Evolutionary conservation across 495 filamentous ascomycete genomes (phyloP), one percentile per base, ranked within the genome.

Genomic region (Rusavskia elegans): DNA sequence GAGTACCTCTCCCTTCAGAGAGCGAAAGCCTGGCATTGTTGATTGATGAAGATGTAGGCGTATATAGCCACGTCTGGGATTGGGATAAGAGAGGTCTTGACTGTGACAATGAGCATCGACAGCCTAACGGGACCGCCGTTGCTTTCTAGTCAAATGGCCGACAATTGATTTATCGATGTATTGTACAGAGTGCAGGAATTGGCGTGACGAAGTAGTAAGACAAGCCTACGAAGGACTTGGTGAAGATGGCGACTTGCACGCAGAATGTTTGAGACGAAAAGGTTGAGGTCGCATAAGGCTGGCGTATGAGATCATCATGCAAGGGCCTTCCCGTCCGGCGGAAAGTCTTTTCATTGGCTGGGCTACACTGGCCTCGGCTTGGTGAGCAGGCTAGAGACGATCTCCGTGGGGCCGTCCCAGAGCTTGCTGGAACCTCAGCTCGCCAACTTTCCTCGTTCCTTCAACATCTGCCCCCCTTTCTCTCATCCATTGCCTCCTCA

Each of bases 11-110:
- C 2, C 58, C 71, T 7, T 49, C 55, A 7, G 58, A 65, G 41
- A 72, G 74, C 54, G 63, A 63, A 3, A 71, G 74, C 53, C 55
- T 72, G 27, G 63, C 66, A 39, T 66, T 76, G 16, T 45, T 77
- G 29, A 57, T 61, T 6, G 74, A 77, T 55, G 69, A 70, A 19
- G 53, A 61, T 19, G 69, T 65, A 48, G 55, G 59, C 8, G 72
- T 68, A 1, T 76, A 73, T 51, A 76, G 73, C 54, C 67, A 76
- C 49, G 48, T 53, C 27, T 60, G 61, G 59, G 48, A 35, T 10
- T 50, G 48, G 48, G 23, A 19, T 6, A 17, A 20, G 35, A 35
- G 35, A 17, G 35, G 32, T 19, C 35, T 50, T n/a, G 3, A 38
- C 35, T 17, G n/a, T 21, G 20, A 42, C 3, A 13, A 21, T 42